Conservation (phyloP, 495 filamentous ascomycete genomes). For the Chaetomium cochliodes region DNA sequence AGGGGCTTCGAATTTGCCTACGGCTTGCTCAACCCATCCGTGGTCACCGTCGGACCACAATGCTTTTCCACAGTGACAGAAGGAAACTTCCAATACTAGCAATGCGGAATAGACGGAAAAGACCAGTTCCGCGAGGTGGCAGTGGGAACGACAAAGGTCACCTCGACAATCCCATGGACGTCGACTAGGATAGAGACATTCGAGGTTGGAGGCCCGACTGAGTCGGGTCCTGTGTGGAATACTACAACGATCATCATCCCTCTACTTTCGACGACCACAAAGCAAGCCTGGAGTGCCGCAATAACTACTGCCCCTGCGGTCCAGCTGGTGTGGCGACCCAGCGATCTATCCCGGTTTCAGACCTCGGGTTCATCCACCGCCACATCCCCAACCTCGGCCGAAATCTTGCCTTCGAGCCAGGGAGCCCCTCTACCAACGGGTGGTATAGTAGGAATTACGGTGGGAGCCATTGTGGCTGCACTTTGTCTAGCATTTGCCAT, state of each 20-base stretch:
- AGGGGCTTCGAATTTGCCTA: not conserved
- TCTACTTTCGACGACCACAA: not conserved
- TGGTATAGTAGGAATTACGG: not conserved
- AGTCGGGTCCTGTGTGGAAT: not conserved
- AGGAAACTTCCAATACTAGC: not conserved
- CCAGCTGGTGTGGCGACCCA: slow-evolving; percentile 3
- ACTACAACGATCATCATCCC: not conserved
- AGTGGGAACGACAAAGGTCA: not conserved
- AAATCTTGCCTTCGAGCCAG: not conserved
- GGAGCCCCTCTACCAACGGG: not conserved
- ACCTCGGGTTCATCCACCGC: not conserved
- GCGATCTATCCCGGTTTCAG: not conserved
- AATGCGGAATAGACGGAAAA: not conserved
- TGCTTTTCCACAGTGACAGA: not conserved
- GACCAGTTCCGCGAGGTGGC: not conserved
- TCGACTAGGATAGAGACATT: too few relatives aligned
- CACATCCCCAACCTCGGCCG: too few relatives aligned
- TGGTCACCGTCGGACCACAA: too few relatives aligned
- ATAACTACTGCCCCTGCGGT: not conserved
- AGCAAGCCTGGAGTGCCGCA: not conserved
- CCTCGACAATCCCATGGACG: not conserved
- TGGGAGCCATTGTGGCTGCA: not conserved
- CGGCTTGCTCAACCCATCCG: too few relatives aligned
- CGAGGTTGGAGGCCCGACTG: too few relatives aligned
- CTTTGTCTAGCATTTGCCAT: not conserved